Conservation (phyloP, 73 alveolate species). For the Symbiodinium pilosum region DNA sequence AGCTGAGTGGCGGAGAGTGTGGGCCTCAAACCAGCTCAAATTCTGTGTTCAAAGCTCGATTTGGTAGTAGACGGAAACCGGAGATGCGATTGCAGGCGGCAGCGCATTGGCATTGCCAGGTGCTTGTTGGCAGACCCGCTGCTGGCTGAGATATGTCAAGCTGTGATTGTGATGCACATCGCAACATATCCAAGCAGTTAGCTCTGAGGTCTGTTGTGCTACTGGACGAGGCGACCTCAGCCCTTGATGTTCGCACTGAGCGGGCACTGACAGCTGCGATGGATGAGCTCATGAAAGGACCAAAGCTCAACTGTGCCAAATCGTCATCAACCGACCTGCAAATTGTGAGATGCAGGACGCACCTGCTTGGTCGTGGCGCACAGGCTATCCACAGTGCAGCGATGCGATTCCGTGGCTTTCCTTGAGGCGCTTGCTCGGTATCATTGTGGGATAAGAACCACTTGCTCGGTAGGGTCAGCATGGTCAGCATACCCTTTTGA, state of each 20-base stretch:
- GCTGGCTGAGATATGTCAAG: not conserved
- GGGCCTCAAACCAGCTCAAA: not conserved
- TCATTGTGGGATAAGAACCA: too few relatives aligned
- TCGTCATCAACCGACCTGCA: too few relatives aligned
- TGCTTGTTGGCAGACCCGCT: slow-evolving; percentile 77
- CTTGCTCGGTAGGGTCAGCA: too few relatives aligned
- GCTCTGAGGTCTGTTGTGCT: slow-evolving; percentile 94
- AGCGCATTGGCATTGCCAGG: slow-evolving; percentile 77
- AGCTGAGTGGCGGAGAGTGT: slow-evolving; percentile 81
- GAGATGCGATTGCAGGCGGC: slow-evolving; percentile 80
- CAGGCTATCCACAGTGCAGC: slow-evolving; percentile 59
- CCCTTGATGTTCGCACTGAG: slow-evolving; percentile 97
- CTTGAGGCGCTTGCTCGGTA: slow-evolving; percentile 60
- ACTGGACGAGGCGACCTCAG: slow-evolving; percentile 97
- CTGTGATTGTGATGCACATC: too few relatives aligned
- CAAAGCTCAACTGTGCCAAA: too few relatives aligned
- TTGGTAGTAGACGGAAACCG: too few relatives aligned
- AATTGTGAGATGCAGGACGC: slow-evolving; percentile 31
- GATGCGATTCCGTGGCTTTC: slow-evolving; percentile 79
- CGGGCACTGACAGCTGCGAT: slow-evolving; percentile 97
- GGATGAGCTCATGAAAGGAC: slow-evolving; percentile 95
- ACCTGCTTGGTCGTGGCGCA: slow-evolving; percentile 76
- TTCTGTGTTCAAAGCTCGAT: not conserved
- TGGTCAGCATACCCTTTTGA: not conserved
- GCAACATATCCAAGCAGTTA: too few relatives aligned